Conservation (phyloP, 2,329 filamentous ascomycete genomes). For the Nothopassalora personata region DNA sequence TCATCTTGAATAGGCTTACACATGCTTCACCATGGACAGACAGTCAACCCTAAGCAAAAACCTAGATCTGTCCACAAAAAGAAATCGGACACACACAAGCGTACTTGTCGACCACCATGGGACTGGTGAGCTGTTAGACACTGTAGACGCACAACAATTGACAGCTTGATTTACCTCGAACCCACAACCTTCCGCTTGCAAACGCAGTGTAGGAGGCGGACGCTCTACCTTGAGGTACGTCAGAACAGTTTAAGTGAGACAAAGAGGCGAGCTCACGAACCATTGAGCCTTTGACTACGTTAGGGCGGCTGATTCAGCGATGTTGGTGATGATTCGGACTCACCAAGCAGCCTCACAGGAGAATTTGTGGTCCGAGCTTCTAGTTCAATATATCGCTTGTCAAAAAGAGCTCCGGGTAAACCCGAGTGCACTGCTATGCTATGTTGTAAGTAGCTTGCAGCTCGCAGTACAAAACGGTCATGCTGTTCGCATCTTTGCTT, state of each 20-base stretch:
- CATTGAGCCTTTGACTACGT: not conserved
- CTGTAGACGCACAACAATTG: not conserved
- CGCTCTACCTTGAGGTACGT: slow-evolving; percentile 17
- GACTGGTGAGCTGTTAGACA: not conserved
- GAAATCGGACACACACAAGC: not conserved
- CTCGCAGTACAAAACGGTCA: too few species aligned
- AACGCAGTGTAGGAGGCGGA: slow-evolving; percentile 15
- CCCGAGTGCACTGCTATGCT: not conserved
- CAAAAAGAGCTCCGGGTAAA: not conserved
- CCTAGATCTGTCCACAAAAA: not conserved
- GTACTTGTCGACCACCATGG: slow-evolving; percentile 1
- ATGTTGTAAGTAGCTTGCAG: too few species aligned
- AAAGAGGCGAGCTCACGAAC: not conserved
- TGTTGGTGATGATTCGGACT: not conserved
- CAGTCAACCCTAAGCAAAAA: not conserved
- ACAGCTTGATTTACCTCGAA: slow-evolving; percentile 2
- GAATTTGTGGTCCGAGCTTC: not conserved
- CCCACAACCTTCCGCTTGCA: slow-evolving; percentile 19
- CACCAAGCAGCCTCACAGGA: not conserved
- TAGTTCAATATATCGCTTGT: not conserved
- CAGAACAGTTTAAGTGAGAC: not conserved
- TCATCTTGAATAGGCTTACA: too few species aligned
- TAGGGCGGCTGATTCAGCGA: not conserved
- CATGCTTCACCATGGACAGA: too few species aligned
- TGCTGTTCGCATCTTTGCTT: too few species aligned